Conservation (phyloP, 2,329 filamentous ascomycete genomes). For the Cordyceps javanica region DNA sequence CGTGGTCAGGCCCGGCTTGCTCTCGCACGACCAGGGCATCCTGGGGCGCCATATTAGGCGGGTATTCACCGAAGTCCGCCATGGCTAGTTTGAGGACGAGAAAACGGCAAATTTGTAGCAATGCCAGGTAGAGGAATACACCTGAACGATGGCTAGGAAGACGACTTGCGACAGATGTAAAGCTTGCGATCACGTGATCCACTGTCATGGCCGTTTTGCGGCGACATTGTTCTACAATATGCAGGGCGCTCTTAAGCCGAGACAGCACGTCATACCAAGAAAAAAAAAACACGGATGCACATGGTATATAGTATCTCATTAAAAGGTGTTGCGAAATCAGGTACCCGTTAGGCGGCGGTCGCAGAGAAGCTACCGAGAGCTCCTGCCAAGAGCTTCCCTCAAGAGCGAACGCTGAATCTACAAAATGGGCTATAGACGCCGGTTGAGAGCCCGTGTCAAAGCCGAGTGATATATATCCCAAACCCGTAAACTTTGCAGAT, state of each 20-base stretch:
- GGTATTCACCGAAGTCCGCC: slow-evolving; percentile 57
- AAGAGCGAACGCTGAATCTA: slow-evolving; percentile 16
- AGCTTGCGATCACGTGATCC: slow-evolving; percentile 9
- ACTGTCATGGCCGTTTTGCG: neutral
- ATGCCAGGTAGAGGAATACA: neutral
- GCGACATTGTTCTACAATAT: neutral
- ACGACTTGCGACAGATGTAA: neutral
- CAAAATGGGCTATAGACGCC: slow-evolving; percentile 24
- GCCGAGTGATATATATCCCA: slow-evolving; percentile 25
- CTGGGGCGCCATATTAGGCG: slow-evolving; percentile 59
- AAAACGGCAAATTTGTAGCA: neutral
- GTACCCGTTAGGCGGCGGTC: neutral
- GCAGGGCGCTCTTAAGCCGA: neutral
- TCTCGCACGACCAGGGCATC: slow-evolving; percentile 55
- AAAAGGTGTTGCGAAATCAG: slow-evolving; percentile 1
- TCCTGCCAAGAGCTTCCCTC: slow-evolving; percentile 5
- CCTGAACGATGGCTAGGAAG: too few relatives aligned
- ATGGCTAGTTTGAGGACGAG: slow-evolving; percentile 30
- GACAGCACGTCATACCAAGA: neutral
- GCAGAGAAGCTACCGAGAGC: neutral
- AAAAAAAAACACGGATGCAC: neutral
- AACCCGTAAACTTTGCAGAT: slow-evolving; percentile 16
- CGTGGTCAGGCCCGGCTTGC: slow-evolving; percentile 51
- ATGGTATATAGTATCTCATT: neutral
- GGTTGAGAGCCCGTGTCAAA: slow-evolving; percentile 17